Evolutionary conservation across 805 yeast genomes (phyloP).

Genomic region (Isabelozyma pseudorhagii): DNA sequence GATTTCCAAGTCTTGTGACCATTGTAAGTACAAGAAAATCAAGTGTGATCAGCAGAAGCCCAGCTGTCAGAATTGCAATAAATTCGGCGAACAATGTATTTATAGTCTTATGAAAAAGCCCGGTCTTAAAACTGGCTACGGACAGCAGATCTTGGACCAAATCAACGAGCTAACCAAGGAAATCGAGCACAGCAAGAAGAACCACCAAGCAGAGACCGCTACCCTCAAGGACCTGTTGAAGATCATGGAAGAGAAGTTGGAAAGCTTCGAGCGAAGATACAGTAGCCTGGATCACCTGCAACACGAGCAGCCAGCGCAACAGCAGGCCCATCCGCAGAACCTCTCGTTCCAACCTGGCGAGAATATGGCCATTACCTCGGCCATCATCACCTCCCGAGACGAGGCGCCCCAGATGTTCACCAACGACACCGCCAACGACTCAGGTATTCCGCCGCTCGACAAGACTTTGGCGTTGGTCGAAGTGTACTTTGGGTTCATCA

Average conservation of each 20-base stretch:
- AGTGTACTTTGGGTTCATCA: slow-evolving; percentile 6
- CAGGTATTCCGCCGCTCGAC: slow-evolving; percentile 4
- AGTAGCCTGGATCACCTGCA: background rate
- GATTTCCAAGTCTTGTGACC: slow-evolving; percentile 13
- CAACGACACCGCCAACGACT: background rate
- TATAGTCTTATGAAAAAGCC: slow-evolving; percentile 16
- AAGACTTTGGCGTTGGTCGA: slow-evolving; percentile 6
- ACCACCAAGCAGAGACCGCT: slow-evolving; percentile 6
- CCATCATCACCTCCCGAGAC: background rate
- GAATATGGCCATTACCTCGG: too few species aligned
- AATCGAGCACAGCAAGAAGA: background rate
- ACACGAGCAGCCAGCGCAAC: background rate
- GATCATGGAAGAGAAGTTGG: slow-evolving; percentile 6
- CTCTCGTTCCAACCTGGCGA: background rate
- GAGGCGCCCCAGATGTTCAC: background rate
- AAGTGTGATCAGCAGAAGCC: slow-evolving; percentile 13
- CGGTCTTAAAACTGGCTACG: slow-evolving; percentile 14
- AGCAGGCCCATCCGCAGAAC: background rate
- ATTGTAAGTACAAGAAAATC: slow-evolving; percentile 12
- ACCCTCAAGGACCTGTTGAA: slow-evolving; percentile 4
- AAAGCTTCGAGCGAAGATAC: slow-evolving; percentile 2
- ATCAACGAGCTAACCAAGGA: slow-evolving; percentile 5
- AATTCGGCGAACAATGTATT: slow-evolving; percentile 7
- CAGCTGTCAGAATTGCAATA: slow-evolving; percentile 9
- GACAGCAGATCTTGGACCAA: slow-evolving; percentile 12